Evolutionary conservation across 1,284 basidiomycete species (phyloP).

Genomic region (Tylopilus sp.): DNA sequence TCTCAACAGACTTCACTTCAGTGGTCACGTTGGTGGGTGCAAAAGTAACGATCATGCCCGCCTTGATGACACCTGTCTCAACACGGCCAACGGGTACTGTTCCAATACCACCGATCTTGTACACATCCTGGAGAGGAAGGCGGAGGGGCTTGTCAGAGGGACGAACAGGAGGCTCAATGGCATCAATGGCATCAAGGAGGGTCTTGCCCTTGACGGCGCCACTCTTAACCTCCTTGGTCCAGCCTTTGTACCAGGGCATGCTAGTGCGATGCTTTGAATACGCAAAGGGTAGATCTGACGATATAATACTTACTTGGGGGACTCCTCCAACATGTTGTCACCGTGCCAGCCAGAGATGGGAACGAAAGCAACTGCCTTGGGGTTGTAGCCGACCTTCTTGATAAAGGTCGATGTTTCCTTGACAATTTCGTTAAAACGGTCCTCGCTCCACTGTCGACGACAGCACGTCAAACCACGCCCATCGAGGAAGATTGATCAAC

Average conservation of each 20-base stretch:
- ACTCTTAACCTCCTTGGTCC: conserved; percentile 93
- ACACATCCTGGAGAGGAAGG: conserved; percentile 99
- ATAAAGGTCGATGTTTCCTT: conserved; percentile 99
- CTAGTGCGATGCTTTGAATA: conserved; percentile 40
- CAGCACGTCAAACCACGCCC: conserved; percentile 5
- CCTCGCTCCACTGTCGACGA: conserved; percentile 84
- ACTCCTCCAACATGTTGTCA: conserved; percentile 99
- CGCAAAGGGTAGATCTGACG: not conserved
- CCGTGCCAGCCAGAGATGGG: conserved; percentile 99
- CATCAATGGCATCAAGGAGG: conserved; percentile 98
- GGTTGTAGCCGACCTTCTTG: conserved; percentile 99
- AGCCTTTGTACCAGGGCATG: conserved; percentile 99
- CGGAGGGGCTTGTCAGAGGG: conserved; percentile 99
- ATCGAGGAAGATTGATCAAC: not conserved
- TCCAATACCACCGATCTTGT: conserved; percentile 99
- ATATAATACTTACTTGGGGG: conserved; percentile 66
- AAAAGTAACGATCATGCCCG: conserved; percentile 98
- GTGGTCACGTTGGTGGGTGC: conserved; percentile 98
- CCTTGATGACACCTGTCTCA: conserved; percentile 99
- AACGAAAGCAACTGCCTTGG: conserved; percentile 97
- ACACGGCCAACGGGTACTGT: conserved; percentile 99
- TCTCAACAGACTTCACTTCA: conserved; percentile 99
- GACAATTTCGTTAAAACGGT: conserved; percentile 99
- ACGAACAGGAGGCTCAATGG: conserved; percentile 95
- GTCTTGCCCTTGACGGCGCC: conserved; percentile 97